Conservation (phyloP, 2,329 filamentous ascomycete species). For the Emergomyces orientalis region DNA sequence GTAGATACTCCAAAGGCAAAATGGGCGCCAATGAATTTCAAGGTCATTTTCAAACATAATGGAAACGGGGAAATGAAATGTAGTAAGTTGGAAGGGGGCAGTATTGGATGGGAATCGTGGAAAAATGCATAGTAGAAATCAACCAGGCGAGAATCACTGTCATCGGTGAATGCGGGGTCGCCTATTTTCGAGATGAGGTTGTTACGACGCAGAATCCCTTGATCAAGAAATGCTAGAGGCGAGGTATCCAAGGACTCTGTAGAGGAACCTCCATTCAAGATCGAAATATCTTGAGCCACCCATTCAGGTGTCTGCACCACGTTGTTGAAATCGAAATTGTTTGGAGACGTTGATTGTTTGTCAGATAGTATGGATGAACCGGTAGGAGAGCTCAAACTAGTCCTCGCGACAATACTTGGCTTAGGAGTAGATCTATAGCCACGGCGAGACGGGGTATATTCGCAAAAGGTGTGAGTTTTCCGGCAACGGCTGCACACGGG, state of each 20-base stretch:
- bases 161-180: slow-evolving; percentile 24
- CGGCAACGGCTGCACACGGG: slow-evolving; percentile 60
- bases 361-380: background rate
- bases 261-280: background rate
- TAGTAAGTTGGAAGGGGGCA: slow-evolving; percentile 41
- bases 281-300: background rate
- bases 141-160: slow-evolving; percentile 36
- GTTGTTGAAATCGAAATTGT: slow-evolving; percentile 1
- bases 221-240: slow-evolving; percentile 16
- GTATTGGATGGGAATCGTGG: slow-evolving; percentile 47
- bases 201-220: slow-evolving; percentile 10
- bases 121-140: slow-evolving; percentile 50
- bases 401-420: background rate
- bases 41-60: slow-evolving; percentile 43
- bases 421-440: slow-evolving; percentile 47
- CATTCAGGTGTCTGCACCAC: slow-evolving; percentile 4
- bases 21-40: slow-evolving; percentile 49
- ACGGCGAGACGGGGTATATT: slow-evolving; percentile 64
- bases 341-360: background rate
- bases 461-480: slow-evolving; percentile 50
- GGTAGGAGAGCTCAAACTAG: background rate
- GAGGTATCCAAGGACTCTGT: slow-evolving; percentile 6
- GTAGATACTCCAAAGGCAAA: slow-evolving; percentile 41
- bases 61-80: slow-evolving; percentile 34
- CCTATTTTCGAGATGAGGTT: slow-evolving; percentile 30